Conservation (phyloP, 768 basidiomycete genomes). For the Boletus sensibilis region DNA sequence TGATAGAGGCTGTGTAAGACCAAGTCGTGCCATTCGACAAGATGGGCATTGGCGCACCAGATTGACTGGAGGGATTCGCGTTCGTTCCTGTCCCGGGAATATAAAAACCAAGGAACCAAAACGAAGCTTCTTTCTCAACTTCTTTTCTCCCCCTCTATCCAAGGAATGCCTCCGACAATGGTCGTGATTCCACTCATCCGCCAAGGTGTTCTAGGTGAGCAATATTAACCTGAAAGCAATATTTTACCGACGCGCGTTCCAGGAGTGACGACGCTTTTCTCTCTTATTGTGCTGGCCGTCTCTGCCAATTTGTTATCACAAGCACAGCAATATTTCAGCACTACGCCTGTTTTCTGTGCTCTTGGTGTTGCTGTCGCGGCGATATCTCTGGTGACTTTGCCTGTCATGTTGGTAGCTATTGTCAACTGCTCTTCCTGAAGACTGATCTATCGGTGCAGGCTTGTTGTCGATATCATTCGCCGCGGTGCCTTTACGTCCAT, state of each 20-base stretch:
- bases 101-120: constrained; percentile 13
- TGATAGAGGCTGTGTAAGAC: background rate
- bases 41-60: background rate
- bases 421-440: background rate
- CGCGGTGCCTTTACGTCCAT: constrained; percentile 40
- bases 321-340: constrained; percentile 4
- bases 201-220: constrained; percentile 23
- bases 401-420: constrained; percentile 24
- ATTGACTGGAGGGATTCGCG: background rate
- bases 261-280: constrained; percentile 24
- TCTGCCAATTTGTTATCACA: constrained; percentile 28
- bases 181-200: constrained; percentile 14
- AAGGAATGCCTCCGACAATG: constrained; percentile 11
- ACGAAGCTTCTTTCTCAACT: too few species aligned
- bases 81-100: background rate
- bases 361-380: constrained; percentile 30
- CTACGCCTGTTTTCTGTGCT: constrained; percentile 23
- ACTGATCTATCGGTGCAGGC: constrained; percentile 23
- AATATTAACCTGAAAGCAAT: background rate
- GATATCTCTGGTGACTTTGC: constrained; percentile 32
- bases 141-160: background rate
- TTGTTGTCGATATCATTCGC: constrained; percentile 35
- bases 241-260: constrained; percentile 1
- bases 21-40: background rate
- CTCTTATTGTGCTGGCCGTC: constrained; percentile 33